phyloP scores from a whole-genome alignment of 805 yeast species.

The Schwanniomyces yamadae region DNA sequence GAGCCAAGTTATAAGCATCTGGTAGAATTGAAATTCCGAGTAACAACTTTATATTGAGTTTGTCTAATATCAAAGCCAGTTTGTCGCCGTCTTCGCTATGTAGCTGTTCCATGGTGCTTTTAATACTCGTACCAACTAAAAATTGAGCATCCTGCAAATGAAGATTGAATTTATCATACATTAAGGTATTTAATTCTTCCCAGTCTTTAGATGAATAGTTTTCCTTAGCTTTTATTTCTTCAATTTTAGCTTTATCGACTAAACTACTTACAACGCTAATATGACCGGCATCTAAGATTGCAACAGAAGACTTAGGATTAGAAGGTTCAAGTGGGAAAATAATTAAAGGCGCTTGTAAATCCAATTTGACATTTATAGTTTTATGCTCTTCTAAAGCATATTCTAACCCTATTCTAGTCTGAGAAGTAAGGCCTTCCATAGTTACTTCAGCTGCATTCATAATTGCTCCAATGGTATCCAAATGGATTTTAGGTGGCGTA shows the following conservation, averaged over 20 bases:
- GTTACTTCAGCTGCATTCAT: constrained; percentile 95
- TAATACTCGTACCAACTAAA: constrained; percentile 78
- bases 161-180: constrained; percentile 87
- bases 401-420: constrained; percentile 88
- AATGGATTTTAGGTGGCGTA: constrained; percentile 80
- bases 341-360: constrained; percentile 90
- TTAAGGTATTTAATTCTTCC: constrained; percentile 67
- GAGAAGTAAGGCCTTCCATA: constrained; percentile 84
- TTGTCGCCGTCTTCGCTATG: constrained; percentile 43
- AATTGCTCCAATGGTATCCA: constrained; percentile 85
- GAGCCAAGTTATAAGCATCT: constrained; percentile 69
- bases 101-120: constrained; percentile 72
- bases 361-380: constrained; percentile 80
- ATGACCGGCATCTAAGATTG: constrained; percentile 94
- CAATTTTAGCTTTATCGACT: constrained; percentile 65
- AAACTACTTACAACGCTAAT: constrained; percentile 79
- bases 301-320: constrained; percentile 82
- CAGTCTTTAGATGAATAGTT: constrained; percentile 68
- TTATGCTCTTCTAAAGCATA: constrained; percentile 94
- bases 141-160: constrained; percentile 83
- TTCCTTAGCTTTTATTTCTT: constrained; percentile 63
- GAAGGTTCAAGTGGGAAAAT: constrained; percentile 81
- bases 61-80: constrained; percentile 68
- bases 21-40: constrained; percentile 87
- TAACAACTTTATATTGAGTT: constrained; percentile 67